Base-by-base conservation (phyloP, 2,329 filamentous ascomycete species). In the Diplocarpon rosae region DNA sequence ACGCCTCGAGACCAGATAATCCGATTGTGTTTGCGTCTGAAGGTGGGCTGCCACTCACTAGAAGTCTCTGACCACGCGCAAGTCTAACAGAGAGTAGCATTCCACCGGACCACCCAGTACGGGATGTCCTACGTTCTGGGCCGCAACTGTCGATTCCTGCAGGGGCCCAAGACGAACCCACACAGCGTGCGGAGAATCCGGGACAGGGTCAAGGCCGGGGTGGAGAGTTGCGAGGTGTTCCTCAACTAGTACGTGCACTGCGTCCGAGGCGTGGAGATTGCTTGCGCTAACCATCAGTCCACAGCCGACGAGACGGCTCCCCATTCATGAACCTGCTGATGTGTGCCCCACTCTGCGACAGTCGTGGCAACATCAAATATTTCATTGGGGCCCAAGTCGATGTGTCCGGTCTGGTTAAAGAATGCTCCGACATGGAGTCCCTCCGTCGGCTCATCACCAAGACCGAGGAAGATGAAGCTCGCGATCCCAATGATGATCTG, bases 21-120 rank as follows among this genome's bases (percentile, higher is more conserved):
- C 84, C 83, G 0, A 84, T 88, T 48, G 76, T 87, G 1, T 85
- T 87, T 62, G 80, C 81, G 6, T 86, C 81, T 3, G 79, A 85
- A 69, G 80, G 80, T 83, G 58, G n/a, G 20, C 32, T 48, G 9
- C 50, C 29, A 37, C 40, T 28, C 40, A 4, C 20, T 24, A 7
- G 20, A 7, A 24, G 20, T 24, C 7, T n/a, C 7, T 24, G 20
- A 24, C 20, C 20, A 24, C 3, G 7, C 20, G 4, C 20, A 24
- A 24, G 3, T 4, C 7, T 24, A 24, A 24, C 20, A 7, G 3
- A 3, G 7, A 38, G 27, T 47, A 83, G 82, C 85, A 61, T 88
- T 86, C 54, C 75, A 85, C 53, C 71, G 75, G 38, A 84, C 80
- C 4, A 87, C 82, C 0, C 80, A 87, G 52, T 88, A 87, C 56